Evolutionary conservation across 129 eudicot genomes (phyloP).

Genomic region (Rutidosis leptorrhynchoides): DNA sequence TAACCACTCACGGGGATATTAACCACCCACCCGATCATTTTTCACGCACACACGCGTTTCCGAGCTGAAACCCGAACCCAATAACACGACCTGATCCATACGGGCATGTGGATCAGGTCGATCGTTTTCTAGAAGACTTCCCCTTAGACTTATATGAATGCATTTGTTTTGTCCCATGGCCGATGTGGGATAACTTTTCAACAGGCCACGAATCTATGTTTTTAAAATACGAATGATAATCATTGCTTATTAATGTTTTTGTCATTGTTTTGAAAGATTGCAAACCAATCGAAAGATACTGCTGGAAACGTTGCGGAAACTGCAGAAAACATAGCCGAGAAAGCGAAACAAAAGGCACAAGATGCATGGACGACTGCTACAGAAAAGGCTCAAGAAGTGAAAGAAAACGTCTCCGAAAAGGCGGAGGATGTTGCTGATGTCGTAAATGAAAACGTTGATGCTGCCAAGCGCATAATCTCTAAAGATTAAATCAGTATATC

Average conservation of each 20-base stretch:
- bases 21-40: too few species aligned
- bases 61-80: too few species aligned
- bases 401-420: slow-evolving; percentile 45
- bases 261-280: slow-evolving; percentile 20
- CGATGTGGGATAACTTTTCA: too few species aligned
- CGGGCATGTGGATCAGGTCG: too few species aligned
- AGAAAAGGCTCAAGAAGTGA: slow-evolving; percentile 51
- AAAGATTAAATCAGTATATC: slow-evolving; percentile 2
- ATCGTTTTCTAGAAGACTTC: too few species aligned
- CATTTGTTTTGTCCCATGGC: too few species aligned
- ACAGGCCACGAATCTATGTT: too few species aligned
- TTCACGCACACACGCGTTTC: too few species aligned
- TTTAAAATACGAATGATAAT: neutral
- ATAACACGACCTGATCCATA: too few species aligned
- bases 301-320: slow-evolving; percentile 41
- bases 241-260: neutral
- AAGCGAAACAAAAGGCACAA: slow-evolving; percentile 57
- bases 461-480: slow-evolving; percentile 38
- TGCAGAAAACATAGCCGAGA: slow-evolving; percentile 47
- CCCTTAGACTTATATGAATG: too few species aligned
- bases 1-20: too few species aligned
- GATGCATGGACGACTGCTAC: slow-evolving; percentile 69
- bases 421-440: slow-evolving; percentile 46
- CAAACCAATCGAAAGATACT: slow-evolving; percentile 44
- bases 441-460: slow-evolving; percentile 38